Base-by-base conservation (phyloP, 2,329 filamentous ascomycete genomes). In the Pseudogymnoascus sp. region DNA sequence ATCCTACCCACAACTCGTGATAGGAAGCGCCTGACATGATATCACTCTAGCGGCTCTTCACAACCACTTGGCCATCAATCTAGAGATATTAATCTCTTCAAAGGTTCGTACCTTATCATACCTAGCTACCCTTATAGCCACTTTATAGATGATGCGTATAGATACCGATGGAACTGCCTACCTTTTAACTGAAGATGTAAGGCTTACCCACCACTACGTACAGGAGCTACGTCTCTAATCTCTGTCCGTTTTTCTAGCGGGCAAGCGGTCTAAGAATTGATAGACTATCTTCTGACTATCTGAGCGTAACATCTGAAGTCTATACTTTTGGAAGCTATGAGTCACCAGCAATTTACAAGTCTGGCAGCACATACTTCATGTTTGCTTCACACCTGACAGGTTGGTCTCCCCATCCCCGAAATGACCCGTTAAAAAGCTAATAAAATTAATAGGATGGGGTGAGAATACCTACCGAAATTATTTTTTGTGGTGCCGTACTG, bases 121-220 rank as follows among this genome's bases (percentile, higher is more conserved):
- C 29, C 4, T 56, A 6, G 7, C 44, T 50, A 24, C 26, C 29
- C 16, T 42, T 19, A 16, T 7, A 2, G 8, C 1, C 4, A 44
- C 4, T 13, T 11, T 16, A n/a, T 6, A 44, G 1, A 24, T 50
- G 42, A 47, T 47, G 26, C 3, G 24, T 37, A 80, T 84, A 67
- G 86, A 88, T 62, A 82, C 84, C 33, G 82, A 87, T 66, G 84
- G 82, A 0, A 79, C 78, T 1, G 86, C 74, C 0, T 88, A 87
- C 70, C 76, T 88, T 1, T 69, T 87, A n/a, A 84, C 81, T 0
- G 84, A 87, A 73, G 85, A 87, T 67, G 83, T 85, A 70, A 68
- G 79, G 74, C 0, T 0, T 19, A 31, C n/a, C n/a, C 6, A n/a
- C 19, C n/a, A 16, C 19, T n/a, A 8, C 21, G 35, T 37, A 44